Conservation (phyloP, 2,329 filamentous ascomycete genomes). For the Alternaria hordeiaustralica region DNA sequence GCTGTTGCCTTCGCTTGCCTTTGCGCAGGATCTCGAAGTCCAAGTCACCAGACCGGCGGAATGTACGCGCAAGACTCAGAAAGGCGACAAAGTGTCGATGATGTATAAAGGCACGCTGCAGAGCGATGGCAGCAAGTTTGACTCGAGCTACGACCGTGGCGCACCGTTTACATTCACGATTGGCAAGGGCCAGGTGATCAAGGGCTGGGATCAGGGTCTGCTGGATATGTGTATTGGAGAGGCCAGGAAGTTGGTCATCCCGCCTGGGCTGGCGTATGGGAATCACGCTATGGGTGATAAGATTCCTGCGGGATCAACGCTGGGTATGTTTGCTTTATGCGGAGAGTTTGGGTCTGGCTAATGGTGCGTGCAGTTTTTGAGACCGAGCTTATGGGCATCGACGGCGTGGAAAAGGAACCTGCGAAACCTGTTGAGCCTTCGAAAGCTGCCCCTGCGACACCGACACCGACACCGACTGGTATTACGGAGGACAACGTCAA, state of each 20-base stretch:
- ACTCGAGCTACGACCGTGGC: slow-evolving; percentile 80
- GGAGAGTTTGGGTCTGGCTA: slow-evolving; percentile 8
- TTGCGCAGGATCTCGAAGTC: slow-evolving; percentile 46
- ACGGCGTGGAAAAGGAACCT: slow-evolving; percentile 53
- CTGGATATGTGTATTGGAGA: slow-evolving; percentile 96
- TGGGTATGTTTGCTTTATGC: slow-evolving; percentile 61
- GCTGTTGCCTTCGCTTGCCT: slow-evolving; percentile 28
- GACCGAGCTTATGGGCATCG: slow-evolving; percentile 85
- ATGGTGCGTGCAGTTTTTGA: slow-evolving; percentile 73
- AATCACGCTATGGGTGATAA: slow-evolving; percentile 68
- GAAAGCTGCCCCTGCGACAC: neutral
- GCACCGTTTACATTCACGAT: slow-evolving; percentile 79
- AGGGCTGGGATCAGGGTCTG: slow-evolving; percentile 92
- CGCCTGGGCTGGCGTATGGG: slow-evolving; percentile 86
- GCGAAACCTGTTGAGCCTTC: slow-evolving; percentile 3
- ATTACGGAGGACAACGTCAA: slow-evolving; percentile 14
- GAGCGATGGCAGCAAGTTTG: slow-evolving; percentile 77
- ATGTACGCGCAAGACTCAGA: slow-evolving; percentile 54
- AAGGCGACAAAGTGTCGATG: slow-evolving; percentile 56
- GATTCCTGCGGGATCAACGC: slow-evolving; percentile 80
- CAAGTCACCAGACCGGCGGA: slow-evolving; percentile 51
- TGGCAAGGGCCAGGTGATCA: slow-evolving; percentile 83
- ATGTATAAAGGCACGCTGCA: slow-evolving; percentile 59
- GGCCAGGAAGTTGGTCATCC: slow-evolving; percentile 85
- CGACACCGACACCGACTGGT: slow-evolving; percentile 6